Conservation (phyloP, 2,329 filamentous ascomycete species). For the Fusarium bulbicola region DNA sequence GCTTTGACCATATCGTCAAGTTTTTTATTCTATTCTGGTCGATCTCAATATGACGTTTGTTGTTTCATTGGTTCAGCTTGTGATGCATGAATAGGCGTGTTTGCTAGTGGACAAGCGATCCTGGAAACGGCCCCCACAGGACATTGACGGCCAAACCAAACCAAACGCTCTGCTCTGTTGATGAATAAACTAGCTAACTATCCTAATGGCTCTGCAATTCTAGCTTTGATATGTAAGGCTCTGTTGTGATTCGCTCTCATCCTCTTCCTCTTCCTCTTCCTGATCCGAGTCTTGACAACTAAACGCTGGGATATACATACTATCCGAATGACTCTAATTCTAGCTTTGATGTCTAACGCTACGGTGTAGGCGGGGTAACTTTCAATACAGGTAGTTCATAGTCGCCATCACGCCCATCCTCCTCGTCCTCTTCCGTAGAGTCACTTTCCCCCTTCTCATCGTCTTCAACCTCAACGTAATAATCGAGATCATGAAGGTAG, state of each 20-base stretch:
- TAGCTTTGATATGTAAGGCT: neutral
- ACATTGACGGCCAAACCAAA: neutral
- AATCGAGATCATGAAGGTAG: neutral
- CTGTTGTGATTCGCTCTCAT: neutral
- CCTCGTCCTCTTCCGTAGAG: neutral
- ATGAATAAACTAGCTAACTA: neutral
- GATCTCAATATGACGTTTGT: slow-evolving; percentile 21
- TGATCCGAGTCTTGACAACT: neutral
- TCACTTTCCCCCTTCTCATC: neutral
- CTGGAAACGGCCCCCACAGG: neutral
- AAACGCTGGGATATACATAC: neutral
- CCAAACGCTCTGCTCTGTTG: neutral
- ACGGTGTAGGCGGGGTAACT: too few species aligned
- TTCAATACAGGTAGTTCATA: neutral
- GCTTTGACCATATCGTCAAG: slow-evolving; percentile 30
- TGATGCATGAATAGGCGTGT: slow-evolving; percentile 13
- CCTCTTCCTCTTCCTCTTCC: neutral
- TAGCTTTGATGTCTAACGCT: neutral
- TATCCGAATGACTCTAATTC: neutral
- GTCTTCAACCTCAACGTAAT: neutral
- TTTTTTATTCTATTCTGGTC: slow-evolving; percentile 19
- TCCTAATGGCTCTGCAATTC: neutral
- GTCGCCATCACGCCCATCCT: neutral
- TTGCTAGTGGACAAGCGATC: neutral
- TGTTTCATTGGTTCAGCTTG: slow-evolving; percentile 24